A percentile compares a stretch with the other conserved stretches of the same genome.
These are phyloP conservation scores for Cryoendolithus antarcticus DNA, from an alignment of 2,329 filamentous ascomycete genomes.

Conservation along the genomic window DNA sequence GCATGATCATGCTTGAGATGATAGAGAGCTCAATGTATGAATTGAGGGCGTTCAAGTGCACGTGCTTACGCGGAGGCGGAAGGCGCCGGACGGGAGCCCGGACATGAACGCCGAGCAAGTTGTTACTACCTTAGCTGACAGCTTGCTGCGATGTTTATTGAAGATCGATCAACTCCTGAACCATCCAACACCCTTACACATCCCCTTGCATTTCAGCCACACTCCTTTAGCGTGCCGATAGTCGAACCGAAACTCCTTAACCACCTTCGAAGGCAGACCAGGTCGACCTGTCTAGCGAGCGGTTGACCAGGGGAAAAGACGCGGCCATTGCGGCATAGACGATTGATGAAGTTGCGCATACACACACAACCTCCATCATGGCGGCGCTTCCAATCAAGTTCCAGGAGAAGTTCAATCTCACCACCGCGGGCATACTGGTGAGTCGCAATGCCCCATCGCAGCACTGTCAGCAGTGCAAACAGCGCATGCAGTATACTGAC, in stretches of 20 bases:
- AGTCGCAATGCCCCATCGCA: slow-evolving; percentile 13
- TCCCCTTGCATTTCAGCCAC: not conserved
- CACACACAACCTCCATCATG: slow-evolving; percentile 28
- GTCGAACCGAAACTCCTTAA: slow-evolving; percentile 16
- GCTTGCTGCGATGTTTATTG: slow-evolving; percentile 3
- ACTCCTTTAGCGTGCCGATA: slow-evolving; percentile 15
- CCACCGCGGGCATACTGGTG: slow-evolving; percentile 37
- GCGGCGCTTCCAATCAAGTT: slow-evolving; percentile 82
- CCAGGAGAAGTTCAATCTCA: slow-evolving; percentile 68
- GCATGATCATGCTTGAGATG: no score
- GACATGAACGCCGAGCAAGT: no score
- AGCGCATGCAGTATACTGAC: slow-evolving; percentile 9
- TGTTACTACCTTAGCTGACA: slow-evolving; percentile 1
- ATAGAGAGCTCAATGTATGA: no score
- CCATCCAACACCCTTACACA: slow-evolving; percentile 2
- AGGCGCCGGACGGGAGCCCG: no score
- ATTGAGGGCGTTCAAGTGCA: no score
- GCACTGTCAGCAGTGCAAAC: slow-evolving; percentile 1
- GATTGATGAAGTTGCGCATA: slow-evolving; percentile 14
- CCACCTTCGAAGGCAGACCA: slow-evolving; percentile 13
- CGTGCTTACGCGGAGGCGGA: no score
- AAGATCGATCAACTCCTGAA: not conserved
- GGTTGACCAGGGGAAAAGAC: slow-evolving; percentile 7
- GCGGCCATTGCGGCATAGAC: slow-evolving; percentile 13
- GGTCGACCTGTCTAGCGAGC: slow-evolving; percentile 4